A percentile compares a stretch with the other conserved stretches of the same genome.
Conservation (phyloP, 2,329 filamentous ascomycete species). For the Calonectria hongkongensis region DNA sequence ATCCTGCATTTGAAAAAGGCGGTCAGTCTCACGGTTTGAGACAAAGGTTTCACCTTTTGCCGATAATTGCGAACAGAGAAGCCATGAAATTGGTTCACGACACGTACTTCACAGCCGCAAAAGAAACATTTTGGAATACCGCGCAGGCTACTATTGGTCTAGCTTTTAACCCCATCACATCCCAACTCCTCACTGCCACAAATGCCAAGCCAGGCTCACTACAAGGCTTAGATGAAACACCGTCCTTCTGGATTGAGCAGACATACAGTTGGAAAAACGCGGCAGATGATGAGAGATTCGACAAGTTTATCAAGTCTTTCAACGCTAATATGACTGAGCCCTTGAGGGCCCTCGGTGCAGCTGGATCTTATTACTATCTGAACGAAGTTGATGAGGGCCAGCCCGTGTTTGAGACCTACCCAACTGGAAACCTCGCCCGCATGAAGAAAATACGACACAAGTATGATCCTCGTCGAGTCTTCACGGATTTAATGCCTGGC, state of each 20-base stretch:
- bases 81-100: conserved; percentile 9
- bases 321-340: conserved; percentile 13
- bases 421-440: neutral
- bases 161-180: conserved; percentile 8
- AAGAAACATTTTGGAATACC: conserved; percentile 12
- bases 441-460: conserved; percentile 11
- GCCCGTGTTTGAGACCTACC: conserved; percentile 6
- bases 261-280: conserved; percentile 15
- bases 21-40: neutral
- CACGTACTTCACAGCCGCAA: neutral
- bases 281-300: conserved; percentile 1
- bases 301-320: neutral
- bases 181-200: neutral
- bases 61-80: neutral
- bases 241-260: conserved; percentile 10
- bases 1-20: neutral
- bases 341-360: neutral
- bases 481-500: conserved; percentile 16
- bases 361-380: conserved; percentile 6
- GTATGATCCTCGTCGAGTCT: neutral
- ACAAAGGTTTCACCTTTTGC: conserved; percentile 11
- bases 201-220: conserved; percentile 10
- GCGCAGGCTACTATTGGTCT: neutral
- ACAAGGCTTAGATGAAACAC: neutral
- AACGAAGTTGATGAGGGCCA: conserved; percentile 8